Percentiles rank a stretch among this genome's conserved stretches.
phyloP scores from a whole-genome alignment of 495 filamentous ascomycete species.

The Xylaria longipes region DNA sequence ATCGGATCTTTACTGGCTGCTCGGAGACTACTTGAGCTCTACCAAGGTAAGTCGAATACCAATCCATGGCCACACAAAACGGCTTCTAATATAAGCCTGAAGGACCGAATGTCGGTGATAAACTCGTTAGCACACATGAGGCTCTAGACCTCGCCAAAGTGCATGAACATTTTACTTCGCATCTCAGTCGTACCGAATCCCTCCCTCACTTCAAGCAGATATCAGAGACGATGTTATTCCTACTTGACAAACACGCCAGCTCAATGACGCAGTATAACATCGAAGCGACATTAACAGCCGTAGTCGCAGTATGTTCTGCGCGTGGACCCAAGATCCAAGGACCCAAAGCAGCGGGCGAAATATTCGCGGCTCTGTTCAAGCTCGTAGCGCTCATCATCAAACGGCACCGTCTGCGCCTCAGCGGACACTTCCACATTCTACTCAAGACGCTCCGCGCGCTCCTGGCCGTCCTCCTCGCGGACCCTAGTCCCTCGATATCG shows the following conservation, averaged over 20 bases:
- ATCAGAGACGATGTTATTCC: conserved; percentile 59
- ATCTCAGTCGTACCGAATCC: conserved; percentile 41
- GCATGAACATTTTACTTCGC: conserved; percentile 36
- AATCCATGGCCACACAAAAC: background rate
- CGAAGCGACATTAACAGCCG: conserved; percentile 65
- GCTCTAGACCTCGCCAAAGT: conserved; percentile 29
- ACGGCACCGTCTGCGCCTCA: conserved; percentile 53
- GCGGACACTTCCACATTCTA: conserved; percentile 46
- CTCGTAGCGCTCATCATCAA: conserved; percentile 65
- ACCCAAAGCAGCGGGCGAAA: conserved; percentile 50
- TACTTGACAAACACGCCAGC: conserved; percentile 61
- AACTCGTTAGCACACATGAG: conserved; percentile 15
- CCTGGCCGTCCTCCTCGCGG: conserved; percentile 33
- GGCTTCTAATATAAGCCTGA: conserved; percentile 28
- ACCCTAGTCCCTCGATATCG: conserved; percentile 24
- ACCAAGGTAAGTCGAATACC: conserved; percentile 29
- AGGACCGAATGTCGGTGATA: conserved; percentile 24
- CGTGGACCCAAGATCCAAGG: conserved; percentile 38
- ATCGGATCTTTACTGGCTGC: conserved; percentile 36
- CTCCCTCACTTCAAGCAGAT: conserved; percentile 64
- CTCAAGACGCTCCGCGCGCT: conserved; percentile 36
- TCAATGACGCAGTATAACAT: conserved; percentile 74
- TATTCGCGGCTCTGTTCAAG: conserved; percentile 68
- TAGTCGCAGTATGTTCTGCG: conserved; percentile 59
- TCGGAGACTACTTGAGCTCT: conserved; percentile 36